These are phyloP conservation scores for Sphaerobolus stellatus DNA, from an alignment of 1,284 basidiomycete genomes.

Conservation along the genomic window DNA sequence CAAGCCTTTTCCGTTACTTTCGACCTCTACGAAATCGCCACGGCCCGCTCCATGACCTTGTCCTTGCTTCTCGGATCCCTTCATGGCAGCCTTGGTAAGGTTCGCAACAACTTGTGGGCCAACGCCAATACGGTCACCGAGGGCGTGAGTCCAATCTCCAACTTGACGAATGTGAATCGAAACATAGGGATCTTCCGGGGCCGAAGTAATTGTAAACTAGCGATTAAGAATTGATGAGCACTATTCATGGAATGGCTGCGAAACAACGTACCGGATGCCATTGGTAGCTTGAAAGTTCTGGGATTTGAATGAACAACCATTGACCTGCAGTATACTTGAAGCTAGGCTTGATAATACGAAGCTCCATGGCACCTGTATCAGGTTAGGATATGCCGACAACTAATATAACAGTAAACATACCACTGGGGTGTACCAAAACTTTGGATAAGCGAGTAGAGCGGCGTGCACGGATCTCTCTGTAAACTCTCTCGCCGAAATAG, in stretches of 20 bases:
- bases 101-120: conserved; percentile 70
- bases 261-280: conserved; percentile 78
- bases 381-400: neutral
- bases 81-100: conserved; percentile 74
- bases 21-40: conserved; percentile 79
- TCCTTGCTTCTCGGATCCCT: conserved; percentile 62
- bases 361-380: conserved; percentile 74
- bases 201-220: conserved; percentile 90
- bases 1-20: conserved; percentile 50
- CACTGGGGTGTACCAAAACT: conserved; percentile 78
- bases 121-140: conserved; percentile 81
- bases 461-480: conserved; percentile 74
- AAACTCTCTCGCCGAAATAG: conserved; percentile 83
- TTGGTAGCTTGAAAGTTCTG: conserved; percentile 78
- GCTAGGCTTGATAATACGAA: conserved; percentile 83
- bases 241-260: conserved; percentile 2
- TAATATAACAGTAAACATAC: conserved; percentile 38
- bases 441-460: conserved; percentile 74
- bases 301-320: conserved; percentile 88
- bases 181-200: conserved; percentile 87
- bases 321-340: conserved; percentile 89
- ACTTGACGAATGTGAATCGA: conserved; percentile 89
- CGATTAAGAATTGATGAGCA: conserved; percentile 9
- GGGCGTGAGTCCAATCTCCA: conserved; percentile 80
- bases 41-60: conserved; percentile 38